Evolutionary conservation across 2,329 filamentous ascomycete species (phyloP).

Genomic region (Botrytis pseudocinerea): DNA sequence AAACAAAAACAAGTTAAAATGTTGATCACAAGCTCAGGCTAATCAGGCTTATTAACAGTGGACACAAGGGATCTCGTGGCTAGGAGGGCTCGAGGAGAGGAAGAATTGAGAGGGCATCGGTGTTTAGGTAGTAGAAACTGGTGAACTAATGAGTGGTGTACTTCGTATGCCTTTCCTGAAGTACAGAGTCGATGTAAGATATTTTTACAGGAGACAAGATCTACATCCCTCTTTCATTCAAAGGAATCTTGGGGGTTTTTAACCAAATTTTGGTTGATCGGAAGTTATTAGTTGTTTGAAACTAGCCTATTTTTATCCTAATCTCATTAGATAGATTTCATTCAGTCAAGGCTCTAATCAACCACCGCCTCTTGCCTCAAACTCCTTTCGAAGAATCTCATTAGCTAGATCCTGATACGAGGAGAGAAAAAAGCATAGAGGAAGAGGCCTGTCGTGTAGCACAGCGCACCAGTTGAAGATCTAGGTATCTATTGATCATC

Average conservation of each 20-base stretch:
- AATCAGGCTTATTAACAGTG: background rate
- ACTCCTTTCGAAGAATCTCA: background rate
- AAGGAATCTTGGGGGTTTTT: background rate
- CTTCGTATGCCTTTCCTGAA: background rate
- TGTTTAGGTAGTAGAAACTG: background rate
- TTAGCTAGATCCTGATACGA: background rate
- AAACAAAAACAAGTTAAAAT: background rate
- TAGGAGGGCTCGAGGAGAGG: no score
- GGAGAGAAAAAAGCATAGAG: background rate
- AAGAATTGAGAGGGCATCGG: background rate
- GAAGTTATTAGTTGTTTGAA: background rate
- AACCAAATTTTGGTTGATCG: background rate
- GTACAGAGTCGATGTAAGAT: no score
- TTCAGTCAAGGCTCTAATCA: background rate
- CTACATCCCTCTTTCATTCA: no score
- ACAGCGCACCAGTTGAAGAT: background rate
- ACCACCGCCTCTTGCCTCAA: background rate
- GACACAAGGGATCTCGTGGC: background rate
- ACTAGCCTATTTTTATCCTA: background rate
- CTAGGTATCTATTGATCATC: background rate
- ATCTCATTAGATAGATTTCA: background rate
- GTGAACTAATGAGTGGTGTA: background rate
- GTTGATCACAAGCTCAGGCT: background rate
- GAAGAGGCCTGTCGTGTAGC: background rate
- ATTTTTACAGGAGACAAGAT: no score